Evolutionary conservation across 768 basidiomycete species (phyloP).

Genomic region (Rhodotorula toruloides): DNA sequence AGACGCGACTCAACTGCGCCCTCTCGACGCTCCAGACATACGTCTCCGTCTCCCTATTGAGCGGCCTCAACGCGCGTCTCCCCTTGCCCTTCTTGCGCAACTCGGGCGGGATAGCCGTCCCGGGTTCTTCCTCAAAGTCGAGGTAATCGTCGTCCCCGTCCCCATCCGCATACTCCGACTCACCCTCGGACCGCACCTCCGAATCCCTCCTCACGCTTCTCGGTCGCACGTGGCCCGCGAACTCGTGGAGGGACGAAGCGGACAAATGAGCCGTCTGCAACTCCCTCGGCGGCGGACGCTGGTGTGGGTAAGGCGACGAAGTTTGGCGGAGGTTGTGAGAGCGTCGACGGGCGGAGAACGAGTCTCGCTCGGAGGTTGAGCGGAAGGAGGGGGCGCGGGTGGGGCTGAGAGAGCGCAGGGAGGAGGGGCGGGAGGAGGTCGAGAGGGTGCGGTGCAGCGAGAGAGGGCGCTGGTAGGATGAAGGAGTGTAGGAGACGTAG

Average conservation of each 20-base stretch:
- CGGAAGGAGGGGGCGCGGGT: background rate
- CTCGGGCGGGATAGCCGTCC: background rate
- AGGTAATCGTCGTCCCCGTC: background rate
- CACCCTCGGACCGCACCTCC: no score
- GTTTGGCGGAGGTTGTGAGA: background rate
- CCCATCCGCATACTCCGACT: no score
- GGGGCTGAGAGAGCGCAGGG: background rate
- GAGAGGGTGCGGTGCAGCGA: background rate
- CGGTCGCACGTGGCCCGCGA: no score
- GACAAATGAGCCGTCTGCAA: no score
- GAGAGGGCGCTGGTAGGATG: no score
- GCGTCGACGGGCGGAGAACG: background rate
- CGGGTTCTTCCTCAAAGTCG: background rate
- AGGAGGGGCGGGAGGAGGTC: background rate
- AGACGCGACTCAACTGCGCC: constrained; percentile 8
- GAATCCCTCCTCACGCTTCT: no score
- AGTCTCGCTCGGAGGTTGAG: no score
- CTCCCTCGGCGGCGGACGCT: no score
- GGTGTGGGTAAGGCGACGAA: no score
- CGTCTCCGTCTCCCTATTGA: constrained; percentile 10
- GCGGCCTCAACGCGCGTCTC: background rate
- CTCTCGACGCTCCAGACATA: constrained; percentile 18
- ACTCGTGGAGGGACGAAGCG: no score
- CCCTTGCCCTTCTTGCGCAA: background rate
- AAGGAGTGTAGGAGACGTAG: no score